phyloP scores from a whole-genome alignment of 2,329 filamentous ascomycete species.

The Colletotrichum gloeosporioides region DNA sequence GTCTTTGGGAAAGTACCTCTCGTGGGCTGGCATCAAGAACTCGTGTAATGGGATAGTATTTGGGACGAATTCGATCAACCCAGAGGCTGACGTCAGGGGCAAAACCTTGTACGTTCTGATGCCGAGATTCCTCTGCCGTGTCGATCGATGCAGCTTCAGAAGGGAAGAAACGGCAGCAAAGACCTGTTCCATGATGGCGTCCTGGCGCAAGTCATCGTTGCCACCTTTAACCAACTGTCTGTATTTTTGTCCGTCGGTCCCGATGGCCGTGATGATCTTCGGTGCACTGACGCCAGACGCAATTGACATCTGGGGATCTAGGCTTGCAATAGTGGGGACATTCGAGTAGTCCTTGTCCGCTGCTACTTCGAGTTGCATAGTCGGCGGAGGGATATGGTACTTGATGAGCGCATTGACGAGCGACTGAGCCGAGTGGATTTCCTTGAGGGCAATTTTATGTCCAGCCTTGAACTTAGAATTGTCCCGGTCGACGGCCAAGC shows the following conservation, averaged over 20 bases:
- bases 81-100: constrained; percentile 82
- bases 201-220: constrained; percentile 94
- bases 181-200: constrained; percentile 99
- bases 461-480: constrained; percentile 71
- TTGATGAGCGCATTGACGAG: constrained; percentile 68
- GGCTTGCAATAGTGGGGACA: constrained; percentile 75
- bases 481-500: constrained; percentile 69
- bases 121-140: constrained; percentile 84
- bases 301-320: constrained; percentile 80
- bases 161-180: constrained; percentile 95
- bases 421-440: constrained; percentile 65
- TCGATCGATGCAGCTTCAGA: constrained; percentile 83
- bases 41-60: constrained; percentile 93
- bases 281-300: constrained; percentile 91
- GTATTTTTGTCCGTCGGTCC: constrained; percentile 78
- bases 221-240: constrained; percentile 96
- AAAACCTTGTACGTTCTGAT: constrained; percentile 98
- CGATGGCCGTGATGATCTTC: constrained; percentile 87
- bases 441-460: constrained; percentile 67
- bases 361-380: constrained; percentile 81
- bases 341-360: constrained; percentile 76
- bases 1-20: constrained; percentile 84
- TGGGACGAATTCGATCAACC: constrained; percentile 95
- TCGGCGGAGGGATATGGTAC: constrained; percentile 83
- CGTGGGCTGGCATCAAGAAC: constrained; percentile 89